Evolutionary conservation across 176 grass and related monocot genomes (phyloP).

Genomic region (Oryza rufipogon): DNA sequence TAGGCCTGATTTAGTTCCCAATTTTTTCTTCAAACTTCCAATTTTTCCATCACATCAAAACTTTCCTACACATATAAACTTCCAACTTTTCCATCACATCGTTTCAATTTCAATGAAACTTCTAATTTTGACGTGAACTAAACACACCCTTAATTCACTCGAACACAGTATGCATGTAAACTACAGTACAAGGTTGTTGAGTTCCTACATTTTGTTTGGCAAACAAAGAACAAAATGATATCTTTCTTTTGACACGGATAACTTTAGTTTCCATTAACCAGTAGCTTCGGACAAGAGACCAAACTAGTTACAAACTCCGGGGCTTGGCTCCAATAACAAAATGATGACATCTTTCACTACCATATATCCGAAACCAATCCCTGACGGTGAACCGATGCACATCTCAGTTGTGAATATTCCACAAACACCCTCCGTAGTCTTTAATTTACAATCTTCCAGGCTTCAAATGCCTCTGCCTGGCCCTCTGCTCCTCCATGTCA

Average conservation of each 20-base stretch:
- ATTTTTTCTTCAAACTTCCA: too few relatives aligned
- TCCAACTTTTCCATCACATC: too few relatives aligned
- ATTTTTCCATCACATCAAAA: too few relatives aligned
- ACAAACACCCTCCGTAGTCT: background rate
- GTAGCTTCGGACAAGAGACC: too few relatives aligned
- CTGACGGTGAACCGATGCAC: background rate
- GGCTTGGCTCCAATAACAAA: background rate
- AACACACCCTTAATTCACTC: background rate
- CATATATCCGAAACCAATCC: conserved; percentile 2
- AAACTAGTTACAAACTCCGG: too few relatives aligned
- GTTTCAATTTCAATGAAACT: too few relatives aligned
- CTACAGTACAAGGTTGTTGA: conserved; percentile 1
- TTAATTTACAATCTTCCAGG: conserved; percentile 39
- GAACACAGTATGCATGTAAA: background rate
- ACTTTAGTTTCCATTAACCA: too few relatives aligned
- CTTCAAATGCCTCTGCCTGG: conserved; percentile 47
- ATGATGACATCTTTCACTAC: background rate
- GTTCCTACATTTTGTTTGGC: background rate
- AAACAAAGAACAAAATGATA: background rate
- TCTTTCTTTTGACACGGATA: background rate
- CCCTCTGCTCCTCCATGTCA: conserved; percentile 66
- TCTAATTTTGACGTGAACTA: too few relatives aligned
- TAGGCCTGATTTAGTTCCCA: too few relatives aligned
- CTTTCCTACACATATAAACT: too few relatives aligned
- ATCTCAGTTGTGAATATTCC: background rate